A percentile compares a stretch with the other conserved stretches of the same genome.
Evolutionary conservation across 1,139 yeast genomes (phyloP).

Genomic region (Candida smagusa): DNA sequence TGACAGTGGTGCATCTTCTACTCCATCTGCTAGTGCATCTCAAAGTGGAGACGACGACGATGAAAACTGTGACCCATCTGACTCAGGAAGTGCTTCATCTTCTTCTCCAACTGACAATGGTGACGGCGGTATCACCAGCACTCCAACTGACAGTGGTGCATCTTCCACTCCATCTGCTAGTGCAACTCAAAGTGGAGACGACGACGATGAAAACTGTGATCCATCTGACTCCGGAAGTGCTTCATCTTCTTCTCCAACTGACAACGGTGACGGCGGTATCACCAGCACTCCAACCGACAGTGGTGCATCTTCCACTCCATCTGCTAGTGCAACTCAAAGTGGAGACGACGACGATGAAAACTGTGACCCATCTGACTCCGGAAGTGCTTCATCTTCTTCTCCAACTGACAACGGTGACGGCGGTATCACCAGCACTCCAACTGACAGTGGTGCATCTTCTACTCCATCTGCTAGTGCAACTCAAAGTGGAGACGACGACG

Average conservation of each 20-base stretch:
- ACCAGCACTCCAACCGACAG: not conserved
- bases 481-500: not conserved
- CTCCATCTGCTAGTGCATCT: not conserved
- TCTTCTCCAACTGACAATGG: no score
- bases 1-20: not conserved
- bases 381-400: not conserved
- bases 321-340: not conserved
- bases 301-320: not conserved
- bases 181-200: not conserved
- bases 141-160: not conserved
- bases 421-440: not conserved
- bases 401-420: not conserved
- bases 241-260: not conserved
- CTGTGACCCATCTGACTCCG: constrained; percentile 7
- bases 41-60: no score
- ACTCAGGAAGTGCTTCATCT: no score
- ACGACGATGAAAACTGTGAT: not conserved
- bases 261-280: no score
- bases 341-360: constrained; percentile 2
- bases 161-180: not conserved
- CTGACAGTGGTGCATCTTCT: not conserved
- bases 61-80: no score
- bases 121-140: no score
- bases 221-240: no score
- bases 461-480: not conserved